These are phyloP conservation scores for Amaranthus hypochondriacus DNA, from an alignment of 148 eudicot species.

Conservation along the genomic window DNA sequence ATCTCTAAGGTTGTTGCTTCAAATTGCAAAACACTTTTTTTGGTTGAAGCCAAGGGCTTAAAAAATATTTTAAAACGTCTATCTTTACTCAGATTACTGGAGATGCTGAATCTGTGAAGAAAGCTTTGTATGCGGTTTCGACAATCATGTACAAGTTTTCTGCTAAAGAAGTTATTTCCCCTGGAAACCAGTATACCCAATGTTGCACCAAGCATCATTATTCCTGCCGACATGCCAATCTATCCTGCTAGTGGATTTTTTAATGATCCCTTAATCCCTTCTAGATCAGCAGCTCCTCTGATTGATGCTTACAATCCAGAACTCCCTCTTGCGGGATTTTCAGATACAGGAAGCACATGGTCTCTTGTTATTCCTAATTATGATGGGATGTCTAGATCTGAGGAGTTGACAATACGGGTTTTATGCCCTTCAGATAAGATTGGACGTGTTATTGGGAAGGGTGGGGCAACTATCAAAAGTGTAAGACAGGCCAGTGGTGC, in stretches of 20 bases:
- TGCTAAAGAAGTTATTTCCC: conserved; percentile 83
- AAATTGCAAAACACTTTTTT: background rate
- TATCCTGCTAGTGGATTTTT: conserved; percentile 65
- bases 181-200: conserved; percentile 64
- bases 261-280: conserved; percentile 47
- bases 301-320: conserved; percentile 53
- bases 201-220: conserved; percentile 70
- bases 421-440: conserved; percentile 75
- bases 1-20: too few species aligned
- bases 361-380: conserved; percentile 71
- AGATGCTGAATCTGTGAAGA: conserved; percentile 73
- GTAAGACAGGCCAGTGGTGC: conserved; percentile 89
- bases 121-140: conserved; percentile 82
- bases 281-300: conserved; percentile 56
- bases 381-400: conserved; percentile 53
- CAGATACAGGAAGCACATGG: conserved; percentile 62
- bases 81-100: conserved; percentile 60
- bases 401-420: conserved; percentile 64
- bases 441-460: conserved; percentile 96
- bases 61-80: background rate
- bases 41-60: too few species aligned
- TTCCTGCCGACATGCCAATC: conserved; percentile 79
- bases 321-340: conserved; percentile 51
- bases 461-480: conserved; percentile 71
- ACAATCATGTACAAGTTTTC: conserved; percentile 83